Base-by-base conservation (phyloP, 257 asterid species). In the Coffea canephora region DNA sequence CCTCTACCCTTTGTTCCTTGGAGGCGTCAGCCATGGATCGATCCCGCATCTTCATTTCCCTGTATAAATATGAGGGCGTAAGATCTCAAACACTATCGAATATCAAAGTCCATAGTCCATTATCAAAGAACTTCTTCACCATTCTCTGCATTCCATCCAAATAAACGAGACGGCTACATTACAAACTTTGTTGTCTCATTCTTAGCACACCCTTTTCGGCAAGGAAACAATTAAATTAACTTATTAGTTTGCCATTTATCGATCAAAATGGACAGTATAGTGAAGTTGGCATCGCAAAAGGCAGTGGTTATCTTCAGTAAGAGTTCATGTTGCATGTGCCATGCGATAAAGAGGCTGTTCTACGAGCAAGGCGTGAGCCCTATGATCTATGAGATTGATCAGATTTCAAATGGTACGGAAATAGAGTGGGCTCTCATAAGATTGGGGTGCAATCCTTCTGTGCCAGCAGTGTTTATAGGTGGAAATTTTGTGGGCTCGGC, bases 291-390 rank as follows among this genome's bases (percentile, higher is more conserved):
- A 48, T 80, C 75, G 25, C 74, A 78, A 19, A 85, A 67, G 52
- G 81, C 87, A 43, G 85, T 85, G 77, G 87, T 81, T 77, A 85
- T 85, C 8, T 85, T 85, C 69, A 85, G 85, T 57, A 71, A 72
- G 83, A 79, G 85, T 65, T 70, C 85, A 5, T 85, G 87, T 54
- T 78, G 80, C 79, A 81, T 85, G 79, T 78, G 85, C 78, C 85
- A 81, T 77, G 72, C 85, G 6, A 85, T 85, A n/a, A 85, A 85
- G 83, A 79, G 81, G 64, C 79, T 85, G 49, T 78, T 85, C 66
- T 74, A 78, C 68, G 81, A 79, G 61, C 82, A 74, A 61, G 87
- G 87, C 16, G 85, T 73, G 18, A 81, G 78, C 23, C 83, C 85
- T 49, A 57, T 78, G 81, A 77, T 81, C 8, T 78, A 72, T 39